Evolutionary conservation across 148 eudicot genomes (phyloP).

Genomic region (Simmondsia chinensis): DNA sequence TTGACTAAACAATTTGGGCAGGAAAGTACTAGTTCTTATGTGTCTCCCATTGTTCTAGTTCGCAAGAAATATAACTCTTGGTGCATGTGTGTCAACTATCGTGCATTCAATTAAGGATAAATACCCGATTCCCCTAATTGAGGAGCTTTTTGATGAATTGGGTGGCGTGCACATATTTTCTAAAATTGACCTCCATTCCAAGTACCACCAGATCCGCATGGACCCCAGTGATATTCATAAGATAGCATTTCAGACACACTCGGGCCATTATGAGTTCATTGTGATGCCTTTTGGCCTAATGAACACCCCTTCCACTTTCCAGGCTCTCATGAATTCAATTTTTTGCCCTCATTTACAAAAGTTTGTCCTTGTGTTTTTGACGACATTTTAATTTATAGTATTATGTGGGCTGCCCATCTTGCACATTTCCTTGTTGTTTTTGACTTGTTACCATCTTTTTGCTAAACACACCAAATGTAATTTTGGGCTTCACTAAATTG

Average conservation of each 20-base stretch:
- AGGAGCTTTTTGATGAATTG: background rate
- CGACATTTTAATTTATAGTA: background rate
- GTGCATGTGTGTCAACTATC: no score
- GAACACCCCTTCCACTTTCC: background rate
- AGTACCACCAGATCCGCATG: background rate
- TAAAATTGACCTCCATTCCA: background rate
- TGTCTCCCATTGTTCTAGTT: background rate
- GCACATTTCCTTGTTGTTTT: background rate
- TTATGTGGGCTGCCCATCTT: background rate
- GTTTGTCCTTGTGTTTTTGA: background rate
- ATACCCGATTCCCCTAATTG: background rate
- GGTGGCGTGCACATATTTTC: background rate
- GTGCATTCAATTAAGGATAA: background rate
- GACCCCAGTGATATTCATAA: background rate
- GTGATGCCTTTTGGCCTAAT: no score
- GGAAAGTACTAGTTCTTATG: background rate
- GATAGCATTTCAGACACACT: background rate
- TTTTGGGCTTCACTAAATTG: background rate
- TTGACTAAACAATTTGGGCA: background rate
- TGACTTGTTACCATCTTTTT: background rate
- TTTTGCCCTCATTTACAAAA: background rate
- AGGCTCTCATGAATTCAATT: background rate
- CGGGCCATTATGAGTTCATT: no score
- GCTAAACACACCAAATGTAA: background rate
- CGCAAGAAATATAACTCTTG: background rate